These are phyloP conservation scores for Gaeumannomyces sp. DNA, from an alignment of 2,329 filamentous ascomycete genomes.

Conservation along the genomic window DNA sequence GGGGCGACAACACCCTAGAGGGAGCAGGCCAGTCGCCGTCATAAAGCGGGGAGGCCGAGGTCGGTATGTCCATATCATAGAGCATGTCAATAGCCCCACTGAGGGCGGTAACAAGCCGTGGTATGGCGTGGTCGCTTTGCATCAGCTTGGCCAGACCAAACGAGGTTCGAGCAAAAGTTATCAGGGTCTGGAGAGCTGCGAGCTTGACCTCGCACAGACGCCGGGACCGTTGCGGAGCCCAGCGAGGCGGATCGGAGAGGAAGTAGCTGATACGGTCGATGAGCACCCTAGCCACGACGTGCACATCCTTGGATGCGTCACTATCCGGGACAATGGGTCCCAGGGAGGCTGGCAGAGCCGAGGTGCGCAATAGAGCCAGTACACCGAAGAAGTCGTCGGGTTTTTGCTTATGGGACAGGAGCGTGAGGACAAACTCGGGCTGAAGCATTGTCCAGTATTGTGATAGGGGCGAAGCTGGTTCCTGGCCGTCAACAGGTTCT, in stretches of 20 bases:
- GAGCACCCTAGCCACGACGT: slow-evolving; percentile 38
- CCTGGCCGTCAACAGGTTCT: slow-evolving; percentile 16
- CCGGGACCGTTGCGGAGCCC: slow-evolving; percentile 26
- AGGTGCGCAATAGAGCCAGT: slow-evolving; percentile 61
- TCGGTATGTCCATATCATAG: slow-evolving; percentile 50
- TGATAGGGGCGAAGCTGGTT: slow-evolving; percentile 16
- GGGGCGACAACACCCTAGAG: neutral
- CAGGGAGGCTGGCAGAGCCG: slow-evolving; percentile 55
- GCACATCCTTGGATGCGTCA: slow-evolving; percentile 33
- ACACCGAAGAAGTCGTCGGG: slow-evolving; percentile 56
- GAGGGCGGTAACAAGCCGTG: slow-evolving; percentile 63
- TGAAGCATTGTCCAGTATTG: slow-evolving; percentile 64
- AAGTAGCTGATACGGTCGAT: slow-evolving; percentile 59
- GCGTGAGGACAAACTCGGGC: slow-evolving; percentile 58
- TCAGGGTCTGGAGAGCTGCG: slow-evolving; percentile 46
- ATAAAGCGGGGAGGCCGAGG: slow-evolving; percentile 4
- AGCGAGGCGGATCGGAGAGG: slow-evolving; percentile 50
- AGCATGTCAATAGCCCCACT: slow-evolving; percentile 65
- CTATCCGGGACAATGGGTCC: slow-evolving; percentile 50
- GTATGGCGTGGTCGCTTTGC: slow-evolving; percentile 61
- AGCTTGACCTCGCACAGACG: slow-evolving; percentile 36
- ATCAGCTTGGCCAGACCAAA: slow-evolving; percentile 63
- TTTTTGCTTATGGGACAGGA: slow-evolving; percentile 62
- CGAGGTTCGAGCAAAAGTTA: slow-evolving; percentile 54
- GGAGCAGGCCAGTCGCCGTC: neutral